Evolutionary conservation across 2,329 filamentous ascomycete genomes (phyloP).

Genomic region (Laburnicola sp.): DNA sequence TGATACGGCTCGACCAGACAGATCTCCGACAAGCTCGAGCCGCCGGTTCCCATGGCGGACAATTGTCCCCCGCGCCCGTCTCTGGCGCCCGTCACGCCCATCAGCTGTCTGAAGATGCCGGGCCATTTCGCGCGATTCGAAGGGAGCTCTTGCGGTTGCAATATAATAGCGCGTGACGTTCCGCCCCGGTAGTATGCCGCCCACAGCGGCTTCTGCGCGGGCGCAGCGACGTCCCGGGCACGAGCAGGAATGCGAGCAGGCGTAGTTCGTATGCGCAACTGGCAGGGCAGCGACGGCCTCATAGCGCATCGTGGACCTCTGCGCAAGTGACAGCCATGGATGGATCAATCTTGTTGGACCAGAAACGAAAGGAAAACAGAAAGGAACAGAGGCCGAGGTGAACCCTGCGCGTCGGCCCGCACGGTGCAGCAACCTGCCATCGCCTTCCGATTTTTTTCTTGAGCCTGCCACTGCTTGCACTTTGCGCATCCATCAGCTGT

Average conservation of each 20-base stretch:
- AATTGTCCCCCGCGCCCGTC: conserved; percentile 71
- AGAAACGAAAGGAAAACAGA: too few relatives aligned
- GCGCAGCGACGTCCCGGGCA: conserved; percentile 8
- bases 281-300: conserved; percentile 23
- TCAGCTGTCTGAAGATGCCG: conserved; percentile 31
- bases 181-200: conserved; percentile 69
- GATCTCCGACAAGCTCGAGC: conserved; percentile 71
- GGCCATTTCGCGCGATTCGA: conserved; percentile 51
- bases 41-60: conserved; percentile 70
- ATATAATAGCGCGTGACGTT: conserved; percentile 69
- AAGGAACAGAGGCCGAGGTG: conserved; percentile 29
- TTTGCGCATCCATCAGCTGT: conserved; percentile 20
- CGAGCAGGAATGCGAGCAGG: not conserved
- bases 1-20: conserved; percentile 60
- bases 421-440: conserved; percentile 16
- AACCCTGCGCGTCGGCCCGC: conserved; percentile 23
- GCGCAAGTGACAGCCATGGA: too few relatives aligned
- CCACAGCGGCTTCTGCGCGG: conserved; percentile 25
- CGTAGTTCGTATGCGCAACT: conserved; percentile 17
- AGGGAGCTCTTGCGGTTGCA: conserved; percentile 59
- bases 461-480: conserved; percentile 9
- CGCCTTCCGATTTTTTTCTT: conserved; percentile 16
- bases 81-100: conserved; percentile 69
- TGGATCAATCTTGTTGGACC: too few relatives aligned
- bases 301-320: conserved; percentile 17